A percentile compares a stretch with the other conserved stretches of the same genome.
Evolutionary conservation across 495 filamentous ascomycete species (phyloP).

Genomic region (Rostrohypoxylon terebratum): DNA sequence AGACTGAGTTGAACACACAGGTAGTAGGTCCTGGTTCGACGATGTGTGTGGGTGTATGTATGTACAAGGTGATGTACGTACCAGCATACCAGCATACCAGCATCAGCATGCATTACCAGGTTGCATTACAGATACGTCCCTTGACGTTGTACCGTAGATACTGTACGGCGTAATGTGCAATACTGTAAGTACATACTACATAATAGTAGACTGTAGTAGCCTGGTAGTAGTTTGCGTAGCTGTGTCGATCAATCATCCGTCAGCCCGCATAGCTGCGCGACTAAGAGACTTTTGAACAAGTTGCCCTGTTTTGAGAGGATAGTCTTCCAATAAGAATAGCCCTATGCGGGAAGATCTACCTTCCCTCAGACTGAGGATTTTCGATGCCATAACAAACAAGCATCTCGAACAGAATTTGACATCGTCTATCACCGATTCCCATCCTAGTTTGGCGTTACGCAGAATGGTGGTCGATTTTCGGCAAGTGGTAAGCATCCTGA

Average conservation of each 20-base stretch:
- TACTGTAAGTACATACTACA: not conserved
- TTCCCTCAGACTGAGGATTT: conserved; percentile 14
- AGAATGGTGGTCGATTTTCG: not conserved
- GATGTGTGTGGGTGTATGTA: conserved; percentile 20
- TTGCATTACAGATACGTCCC: conserved; percentile 31
- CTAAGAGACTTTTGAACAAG: conserved; percentile 5
- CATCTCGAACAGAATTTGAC: not conserved
- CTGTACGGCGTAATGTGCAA: not conserved
- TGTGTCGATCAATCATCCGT: conserved; percentile 40
- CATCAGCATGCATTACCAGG: conserved; percentile 12
- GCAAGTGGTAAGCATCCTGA: conserved; percentile 23
- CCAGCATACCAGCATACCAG: no score
- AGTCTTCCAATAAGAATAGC: conserved; percentile 28
- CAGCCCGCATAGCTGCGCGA: conserved; percentile 19
- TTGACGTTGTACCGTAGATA: conserved; percentile 36
- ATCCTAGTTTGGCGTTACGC: not conserved
- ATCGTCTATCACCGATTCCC: not conserved
- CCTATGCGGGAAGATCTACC: conserved; percentile 26
- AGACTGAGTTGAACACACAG: conserved; percentile 22
- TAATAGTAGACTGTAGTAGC: not conserved
- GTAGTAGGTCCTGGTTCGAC: conserved; percentile 17
- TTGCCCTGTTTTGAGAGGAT: conserved; percentile 27
- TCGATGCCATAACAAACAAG: conserved; percentile 13
- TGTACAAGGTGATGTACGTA: no score
- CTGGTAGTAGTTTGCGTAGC: conserved; percentile 8